phyloP scores from a whole-genome alignment of 305 asterid species.

The Fraxinus ornus region DNA sequence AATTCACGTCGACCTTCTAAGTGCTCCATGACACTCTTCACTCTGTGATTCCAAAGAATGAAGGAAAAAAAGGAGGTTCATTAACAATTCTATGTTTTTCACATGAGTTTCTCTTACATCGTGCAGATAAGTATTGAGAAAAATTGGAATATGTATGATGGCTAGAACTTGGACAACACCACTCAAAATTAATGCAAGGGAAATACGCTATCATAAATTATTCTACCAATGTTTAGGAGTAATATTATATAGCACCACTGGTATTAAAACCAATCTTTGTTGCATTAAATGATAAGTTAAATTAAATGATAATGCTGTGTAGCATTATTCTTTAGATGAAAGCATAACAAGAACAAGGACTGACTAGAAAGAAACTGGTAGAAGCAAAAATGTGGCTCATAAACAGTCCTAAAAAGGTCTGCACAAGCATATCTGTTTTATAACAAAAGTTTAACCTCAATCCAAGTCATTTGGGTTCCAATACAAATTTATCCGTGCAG shows the following conservation, averaged over 20 bases:
- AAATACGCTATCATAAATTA: background rate
- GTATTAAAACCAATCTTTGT: background rate
- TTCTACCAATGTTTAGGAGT: background rate
- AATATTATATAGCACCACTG: background rate
- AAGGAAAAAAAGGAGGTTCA: background rate
- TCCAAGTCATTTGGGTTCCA: background rate
- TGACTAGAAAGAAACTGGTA: background rate
- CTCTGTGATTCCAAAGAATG: slow-evolving; percentile 40
- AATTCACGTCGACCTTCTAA: slow-evolving; percentile 79
- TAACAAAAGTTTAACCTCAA: background rate
- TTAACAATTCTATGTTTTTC: background rate
- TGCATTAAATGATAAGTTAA: background rate
- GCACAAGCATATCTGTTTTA: background rate
- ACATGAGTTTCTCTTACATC: background rate
- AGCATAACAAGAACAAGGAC: background rate
- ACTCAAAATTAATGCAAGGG: slow-evolving; percentile 14
- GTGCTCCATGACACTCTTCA: slow-evolving; percentile 85
- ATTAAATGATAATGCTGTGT: too few relatives aligned
- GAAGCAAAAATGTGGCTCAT: background rate
- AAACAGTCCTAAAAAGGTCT: background rate
- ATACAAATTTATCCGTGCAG: background rate
- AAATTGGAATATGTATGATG: background rate
- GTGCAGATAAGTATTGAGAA: background rate
- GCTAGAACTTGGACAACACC: background rate
- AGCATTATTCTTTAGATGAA: background rate